phyloP scores from a whole-genome alignment of 805 yeast species.

The Metschnikowia gelsemii region DNA sequence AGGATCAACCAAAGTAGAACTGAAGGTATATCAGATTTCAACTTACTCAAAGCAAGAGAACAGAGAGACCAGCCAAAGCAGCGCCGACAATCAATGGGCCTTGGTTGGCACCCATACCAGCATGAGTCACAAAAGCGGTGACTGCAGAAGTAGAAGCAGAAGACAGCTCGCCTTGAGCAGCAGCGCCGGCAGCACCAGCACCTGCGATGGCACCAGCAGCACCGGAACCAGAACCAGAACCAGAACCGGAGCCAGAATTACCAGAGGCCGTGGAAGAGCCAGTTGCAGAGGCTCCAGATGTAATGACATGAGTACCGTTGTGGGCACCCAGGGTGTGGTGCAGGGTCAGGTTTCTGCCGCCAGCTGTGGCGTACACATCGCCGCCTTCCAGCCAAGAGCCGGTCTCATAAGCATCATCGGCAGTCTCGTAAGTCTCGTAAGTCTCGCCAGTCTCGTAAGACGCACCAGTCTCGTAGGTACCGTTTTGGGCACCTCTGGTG shows the following conservation, averaged over 20 bases:
- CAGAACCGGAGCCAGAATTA: neutral
- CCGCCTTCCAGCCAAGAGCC: no score
- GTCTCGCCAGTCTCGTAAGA: neutral
- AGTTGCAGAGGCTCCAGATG: neutral
- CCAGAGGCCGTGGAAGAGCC: neutral
- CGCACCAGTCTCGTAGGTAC: slow-evolving; percentile 1
- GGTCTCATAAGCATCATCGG: slow-evolving; percentile 1
- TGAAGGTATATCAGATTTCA: no score
- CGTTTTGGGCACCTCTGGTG: neutral
- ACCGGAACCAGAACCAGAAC: neutral
- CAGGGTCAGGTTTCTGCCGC: no score
- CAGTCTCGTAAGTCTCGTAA: neutral
- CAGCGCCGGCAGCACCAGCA: neutral
- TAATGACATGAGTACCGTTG: neutral
- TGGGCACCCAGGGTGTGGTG: no score
- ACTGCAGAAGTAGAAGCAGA: slow-evolving; percentile 3
- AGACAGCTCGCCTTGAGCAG: neutral
- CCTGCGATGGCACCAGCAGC: neutral
- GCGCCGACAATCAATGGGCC: slow-evolving; percentile 15
- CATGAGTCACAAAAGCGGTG: no score
- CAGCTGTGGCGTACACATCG: no score
- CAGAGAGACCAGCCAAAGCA: slow-evolving; percentile 16
- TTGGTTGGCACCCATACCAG: slow-evolving; percentile 11
- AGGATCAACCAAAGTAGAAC: no score
- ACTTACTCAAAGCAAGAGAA: slow-evolving; percentile 12